Conservation (phyloP, 352 stramenopile species). For the Stramenopiles sp. region DNA sequence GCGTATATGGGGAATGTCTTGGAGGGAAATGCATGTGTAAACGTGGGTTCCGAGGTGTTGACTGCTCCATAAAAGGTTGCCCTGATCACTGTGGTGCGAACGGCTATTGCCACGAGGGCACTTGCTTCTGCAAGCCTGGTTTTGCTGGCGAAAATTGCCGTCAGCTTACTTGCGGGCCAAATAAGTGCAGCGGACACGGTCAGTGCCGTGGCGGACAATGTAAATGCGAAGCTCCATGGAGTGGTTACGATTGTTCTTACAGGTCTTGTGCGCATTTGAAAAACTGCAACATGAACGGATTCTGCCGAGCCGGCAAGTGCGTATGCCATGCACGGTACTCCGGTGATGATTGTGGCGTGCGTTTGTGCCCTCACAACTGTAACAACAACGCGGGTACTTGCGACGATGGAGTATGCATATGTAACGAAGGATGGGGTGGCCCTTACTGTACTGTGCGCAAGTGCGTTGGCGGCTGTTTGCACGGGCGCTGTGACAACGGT, state of each 20-base stretch:
- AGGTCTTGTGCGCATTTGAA: neutral
- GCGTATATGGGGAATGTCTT: neutral
- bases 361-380: neutral
- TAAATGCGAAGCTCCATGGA: neutral
- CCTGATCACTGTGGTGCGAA: neutral
- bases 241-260: neutral
- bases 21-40: constrained; percentile 9
- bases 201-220: neutral
- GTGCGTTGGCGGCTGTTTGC: neutral
- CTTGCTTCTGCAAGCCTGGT: constrained; percentile 4
- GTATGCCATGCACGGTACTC: neutral
- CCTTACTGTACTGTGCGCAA: neutral
- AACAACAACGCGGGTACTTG: constrained; percentile 3
- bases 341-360: neutral
- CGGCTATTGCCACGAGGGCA: neutral
- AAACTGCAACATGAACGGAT: neutral
- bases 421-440: constrained; percentile 2
- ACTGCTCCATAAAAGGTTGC: neutral
- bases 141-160: constrained; percentile 7
- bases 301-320: neutral
- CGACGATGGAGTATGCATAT: neutral
- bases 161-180: neutral
- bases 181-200: neutral
- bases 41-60: neutral
- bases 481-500: neutral